Base-by-base conservation (phyloP, 2,329 filamentous ascomycete species). In the Ascochyta clinopodiicola region DNA sequence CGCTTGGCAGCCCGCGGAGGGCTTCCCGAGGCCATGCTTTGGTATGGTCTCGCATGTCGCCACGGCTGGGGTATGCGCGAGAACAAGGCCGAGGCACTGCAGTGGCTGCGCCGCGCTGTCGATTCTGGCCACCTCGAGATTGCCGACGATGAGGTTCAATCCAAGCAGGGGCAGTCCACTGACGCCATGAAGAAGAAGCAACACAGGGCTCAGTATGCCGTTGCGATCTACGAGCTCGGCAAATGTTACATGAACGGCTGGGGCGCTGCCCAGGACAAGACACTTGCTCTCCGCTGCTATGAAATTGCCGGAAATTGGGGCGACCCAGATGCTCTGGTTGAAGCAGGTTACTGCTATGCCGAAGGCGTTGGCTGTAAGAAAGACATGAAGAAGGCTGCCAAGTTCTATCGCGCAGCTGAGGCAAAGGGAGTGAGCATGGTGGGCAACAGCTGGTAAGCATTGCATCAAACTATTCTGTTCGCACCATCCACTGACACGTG, bases 231-330 rank as follows among this genome's bases (percentile, higher is more conserved):
- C 67, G 95, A 99, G 78, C 82, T 99, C 22, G 95, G 95, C 3
- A 92, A 97, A 24, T 96, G 92, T 72, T 94, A 98, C 72, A 92
- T 97, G 86, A 97, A 99, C 67, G 95, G 95, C 5, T 99, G 95
- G 95, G 95, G 95, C 15, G 96, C 96, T 35, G 87, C 94, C 65
- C 92, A 96, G 76, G 95, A 99, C 72, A 96, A 95, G 74, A 79
- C 85, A 5, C 83, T 98, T 56, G 95, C 92, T 0, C 77, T 99
- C 68, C 85, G 92, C 48, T 99, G 95, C 73, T 99, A 97, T 72
- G 95, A 99, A 75, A 96, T 98, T 66, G 95, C 95, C 37, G 94
- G 91, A 47, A 89, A 85, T 61, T 99, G 95, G 95, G 95, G 95
- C 31, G 95, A 99, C 77, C 88, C 90, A 6, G 95, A 99, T 78